Conservation (phyloP, 192 early-diverging fungal species). For the Entomortierella lignicola region DNA sequence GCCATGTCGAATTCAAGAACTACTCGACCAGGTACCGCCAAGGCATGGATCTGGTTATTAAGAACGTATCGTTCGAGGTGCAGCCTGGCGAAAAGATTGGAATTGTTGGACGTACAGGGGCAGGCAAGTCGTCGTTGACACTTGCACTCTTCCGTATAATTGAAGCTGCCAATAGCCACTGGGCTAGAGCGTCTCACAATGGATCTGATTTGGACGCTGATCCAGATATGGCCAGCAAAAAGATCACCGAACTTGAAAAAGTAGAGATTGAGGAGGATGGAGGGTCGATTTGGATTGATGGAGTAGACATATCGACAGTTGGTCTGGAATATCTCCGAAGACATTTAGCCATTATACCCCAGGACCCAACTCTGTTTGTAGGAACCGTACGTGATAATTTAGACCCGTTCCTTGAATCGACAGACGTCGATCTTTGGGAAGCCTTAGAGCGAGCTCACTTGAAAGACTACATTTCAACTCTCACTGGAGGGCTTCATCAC, state of each 20-base stretch:
- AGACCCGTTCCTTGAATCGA: conserved; percentile 63
- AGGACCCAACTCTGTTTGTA: conserved; percentile 76
- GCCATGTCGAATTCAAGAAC: conserved; percentile 74
- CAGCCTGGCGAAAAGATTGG: conserved; percentile 74
- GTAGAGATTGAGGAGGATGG: conserved; percentile 31
- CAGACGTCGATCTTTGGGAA: conserved; percentile 74
- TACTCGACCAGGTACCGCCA: conserved; percentile 85
- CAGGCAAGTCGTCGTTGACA: conserved; percentile 62
- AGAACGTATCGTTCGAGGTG: conserved; percentile 65
- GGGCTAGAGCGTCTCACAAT: conserved; percentile 28
- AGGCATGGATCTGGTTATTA: conserved; percentile 81
- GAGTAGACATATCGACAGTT: conserved; percentile 54
- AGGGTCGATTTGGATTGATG: conserved; percentile 58
- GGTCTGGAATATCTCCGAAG: conserved; percentile 66
- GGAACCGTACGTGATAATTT: conserved; percentile 68
- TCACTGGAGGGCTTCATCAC: conserved; percentile 74
- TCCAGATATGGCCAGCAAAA: not conserved
- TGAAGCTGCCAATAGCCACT: conserved; percentile 52
- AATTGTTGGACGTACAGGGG: conserved; percentile 68
- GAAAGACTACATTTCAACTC: conserved; percentile 67
- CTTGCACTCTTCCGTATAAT: conserved; percentile 59
- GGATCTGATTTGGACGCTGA: conserved; percentile 12
- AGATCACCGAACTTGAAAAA: conserved; percentile 12
- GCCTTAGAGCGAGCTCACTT: conserved; percentile 75
- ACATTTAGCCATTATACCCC: conserved; percentile 82